phyloP scores from a whole-genome alignment of 2,329 filamentous ascomycete genomes.

The Ciborinia camelliae region DNA sequence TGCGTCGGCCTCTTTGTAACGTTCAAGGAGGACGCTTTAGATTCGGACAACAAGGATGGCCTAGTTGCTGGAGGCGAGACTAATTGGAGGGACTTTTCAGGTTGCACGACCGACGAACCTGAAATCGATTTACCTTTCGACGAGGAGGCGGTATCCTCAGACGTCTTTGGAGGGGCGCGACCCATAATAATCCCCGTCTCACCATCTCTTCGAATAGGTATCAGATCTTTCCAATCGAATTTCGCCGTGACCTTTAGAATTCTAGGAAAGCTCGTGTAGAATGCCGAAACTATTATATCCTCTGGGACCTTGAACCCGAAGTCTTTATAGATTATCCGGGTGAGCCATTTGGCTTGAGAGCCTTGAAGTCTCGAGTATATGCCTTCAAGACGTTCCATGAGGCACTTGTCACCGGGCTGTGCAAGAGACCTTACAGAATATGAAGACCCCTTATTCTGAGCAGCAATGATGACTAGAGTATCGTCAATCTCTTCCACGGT shows the following conservation, averaged over 20 bases:
- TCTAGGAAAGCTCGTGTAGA: slow-evolving; percentile 1
- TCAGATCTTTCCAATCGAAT: not conserved
- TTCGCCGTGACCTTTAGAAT: not conserved
- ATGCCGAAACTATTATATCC: slow-evolving; percentile 54
- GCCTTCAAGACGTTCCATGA: slow-evolving; percentile 42
- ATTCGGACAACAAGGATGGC: not conserved
- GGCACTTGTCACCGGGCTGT: not conserved
- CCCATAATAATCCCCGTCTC: not conserved
- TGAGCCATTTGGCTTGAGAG: slow-evolving; percentile 81
- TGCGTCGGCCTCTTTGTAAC: not conserved
- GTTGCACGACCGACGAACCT: not conserved
- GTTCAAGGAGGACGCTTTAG: not conserved
- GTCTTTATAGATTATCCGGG: slow-evolving; percentile 73
- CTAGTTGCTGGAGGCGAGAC: not conserved
- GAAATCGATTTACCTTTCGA: no score
- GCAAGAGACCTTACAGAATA: slow-evolving; percentile 49
- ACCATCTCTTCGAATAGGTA: slow-evolving; percentile 7
- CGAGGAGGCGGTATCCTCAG: not conserved
- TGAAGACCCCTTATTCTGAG: slow-evolving; percentile 67
- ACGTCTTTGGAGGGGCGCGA: not conserved
- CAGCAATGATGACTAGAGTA: slow-evolving; percentile 63
- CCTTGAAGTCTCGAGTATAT: slow-evolving; percentile 61
- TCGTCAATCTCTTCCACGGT: slow-evolving; percentile 71
- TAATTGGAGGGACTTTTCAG: not conserved
- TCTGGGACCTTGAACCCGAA: slow-evolving; percentile 50